phyloP scores from a whole-genome alignment of 805 yeast genomes.

The Diddensiella santjacobensis region DNA sequence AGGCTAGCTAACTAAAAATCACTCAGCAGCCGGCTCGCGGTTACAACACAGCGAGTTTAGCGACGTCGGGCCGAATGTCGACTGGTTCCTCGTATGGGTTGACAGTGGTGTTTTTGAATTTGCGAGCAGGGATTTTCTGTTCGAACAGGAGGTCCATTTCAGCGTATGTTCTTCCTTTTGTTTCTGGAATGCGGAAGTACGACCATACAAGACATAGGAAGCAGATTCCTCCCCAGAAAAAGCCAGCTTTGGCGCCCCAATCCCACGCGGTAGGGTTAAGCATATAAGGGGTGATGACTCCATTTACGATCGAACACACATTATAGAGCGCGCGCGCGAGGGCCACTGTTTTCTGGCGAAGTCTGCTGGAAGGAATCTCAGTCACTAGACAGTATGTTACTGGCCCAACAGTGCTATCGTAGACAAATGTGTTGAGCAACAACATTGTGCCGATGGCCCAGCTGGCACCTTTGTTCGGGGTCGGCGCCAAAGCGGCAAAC shows the following conservation, averaged over 20 bases:
- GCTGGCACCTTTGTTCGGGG: conserved; percentile 1
- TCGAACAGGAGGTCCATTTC: conserved; percentile 54
- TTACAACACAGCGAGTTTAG: no score
- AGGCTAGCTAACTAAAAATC: no score
- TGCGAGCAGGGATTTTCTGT: conserved; percentile 28
- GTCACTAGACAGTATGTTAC: conserved; percentile 39
- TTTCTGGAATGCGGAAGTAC: conserved; percentile 54
- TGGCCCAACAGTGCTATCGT: conserved; percentile 11
- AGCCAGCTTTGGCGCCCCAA: conserved; percentile 46
- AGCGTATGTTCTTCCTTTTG: conserved; percentile 52
- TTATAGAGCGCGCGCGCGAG: conserved; percentile 35
- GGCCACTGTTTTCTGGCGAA: conserved; percentile 42
- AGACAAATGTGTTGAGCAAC: conserved; percentile 8
- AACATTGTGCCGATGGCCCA: conserved; percentile 11
- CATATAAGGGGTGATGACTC: conserved; percentile 39
- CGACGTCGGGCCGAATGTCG: no score
- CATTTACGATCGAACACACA: conserved; percentile 16
- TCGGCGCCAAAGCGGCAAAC: conserved; percentile 38
- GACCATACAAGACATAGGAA: conserved; percentile 39
- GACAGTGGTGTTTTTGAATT: conserved; percentile 19
- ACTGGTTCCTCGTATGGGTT: conserved; percentile 4
- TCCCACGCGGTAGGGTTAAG: conserved; percentile 44
- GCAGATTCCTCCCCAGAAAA: conserved; percentile 41
- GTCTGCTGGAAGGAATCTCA: conserved; percentile 40
- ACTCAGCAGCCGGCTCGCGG: no score